These are phyloP conservation scores for Termitomyces eurrhizus DNA, from an alignment of 768 basidiomycete species.

Conservation along the genomic window DNA sequence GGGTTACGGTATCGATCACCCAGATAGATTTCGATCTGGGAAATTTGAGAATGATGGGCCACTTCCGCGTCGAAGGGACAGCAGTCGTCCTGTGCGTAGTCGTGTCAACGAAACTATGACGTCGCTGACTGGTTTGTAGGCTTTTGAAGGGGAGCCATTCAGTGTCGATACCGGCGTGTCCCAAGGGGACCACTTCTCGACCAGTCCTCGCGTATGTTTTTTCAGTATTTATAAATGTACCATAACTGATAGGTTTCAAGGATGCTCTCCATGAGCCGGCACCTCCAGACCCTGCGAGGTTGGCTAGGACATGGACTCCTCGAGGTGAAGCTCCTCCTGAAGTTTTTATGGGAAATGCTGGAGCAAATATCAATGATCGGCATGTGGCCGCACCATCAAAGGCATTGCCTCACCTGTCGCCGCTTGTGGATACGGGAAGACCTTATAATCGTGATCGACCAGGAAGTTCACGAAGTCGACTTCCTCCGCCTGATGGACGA, in stretches of 20 bases:
- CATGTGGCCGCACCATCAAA: constrained; percentile 23
- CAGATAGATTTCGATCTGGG: constrained; percentile 15
- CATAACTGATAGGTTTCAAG: not conserved
- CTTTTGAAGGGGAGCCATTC: constrained; percentile 10
- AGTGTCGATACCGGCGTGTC: constrained; percentile 4
- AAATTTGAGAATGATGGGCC: constrained; percentile 10
- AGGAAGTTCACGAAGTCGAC: constrained; percentile 12
- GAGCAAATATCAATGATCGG: constrained; percentile 11
- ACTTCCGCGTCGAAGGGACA: constrained; percentile 9
- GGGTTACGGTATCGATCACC: constrained; percentile 6
- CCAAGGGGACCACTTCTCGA: constrained; percentile 4
- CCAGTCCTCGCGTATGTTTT: constrained; percentile 8
- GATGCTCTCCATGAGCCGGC: constrained; percentile 5
- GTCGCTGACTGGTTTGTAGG: not conserved
- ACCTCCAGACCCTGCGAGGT: constrained; percentile 1
- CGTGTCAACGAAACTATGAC: not conserved
- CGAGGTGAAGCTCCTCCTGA: constrained; percentile 19
- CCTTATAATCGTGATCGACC: constrained; percentile 11
- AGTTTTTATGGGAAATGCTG: constrained; percentile 3
- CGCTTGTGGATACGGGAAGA: constrained; percentile 12
- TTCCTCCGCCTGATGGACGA: not conserved
- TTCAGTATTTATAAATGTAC: not conserved
- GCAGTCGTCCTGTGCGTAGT: constrained; percentile 16
- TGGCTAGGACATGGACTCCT: constrained; percentile 20
- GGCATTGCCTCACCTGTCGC: constrained; percentile 24